phyloP scores from a whole-genome alignment of 2,329 filamentous ascomycete species.

The Ceratocystis cacaofunesta region DNA sequence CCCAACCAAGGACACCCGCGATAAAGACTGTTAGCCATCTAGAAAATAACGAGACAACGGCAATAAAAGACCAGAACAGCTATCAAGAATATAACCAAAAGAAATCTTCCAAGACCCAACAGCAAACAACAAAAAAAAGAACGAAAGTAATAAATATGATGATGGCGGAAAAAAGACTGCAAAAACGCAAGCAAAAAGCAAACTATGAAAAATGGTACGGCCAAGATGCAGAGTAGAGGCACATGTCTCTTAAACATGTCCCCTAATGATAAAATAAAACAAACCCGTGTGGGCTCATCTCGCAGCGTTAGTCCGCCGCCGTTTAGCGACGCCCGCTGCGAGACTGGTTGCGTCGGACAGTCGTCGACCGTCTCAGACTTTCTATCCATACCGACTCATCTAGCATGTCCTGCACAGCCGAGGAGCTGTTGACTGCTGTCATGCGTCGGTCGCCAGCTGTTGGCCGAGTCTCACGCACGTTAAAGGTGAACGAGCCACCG shows the following conservation, averaged over 20 bases:
- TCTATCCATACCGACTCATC: constrained; percentile 88
- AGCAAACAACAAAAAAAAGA: background rate
- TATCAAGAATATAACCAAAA: background rate
- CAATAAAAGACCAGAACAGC: background rate
- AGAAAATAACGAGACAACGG: background rate
- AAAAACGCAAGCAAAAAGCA: background rate
- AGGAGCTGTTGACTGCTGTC: constrained; percentile 15
- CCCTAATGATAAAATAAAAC: background rate
- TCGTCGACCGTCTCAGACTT: constrained; percentile 79
- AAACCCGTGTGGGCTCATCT: background rate
- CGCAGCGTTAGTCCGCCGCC: background rate
- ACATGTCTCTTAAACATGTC: background rate
- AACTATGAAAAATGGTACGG: constrained; percentile 1
- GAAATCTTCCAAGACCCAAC: background rate
- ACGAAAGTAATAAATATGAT: background rate
- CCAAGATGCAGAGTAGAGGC: background rate
- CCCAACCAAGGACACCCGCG: background rate
- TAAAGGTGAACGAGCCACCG: constrained; percentile 42
- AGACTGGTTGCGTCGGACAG: constrained; percentile 32
- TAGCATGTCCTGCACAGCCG: constrained; percentile 58
- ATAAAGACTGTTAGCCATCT: background rate
- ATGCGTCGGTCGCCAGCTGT: constrained; percentile 16
- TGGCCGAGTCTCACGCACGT: constrained; percentile 34
- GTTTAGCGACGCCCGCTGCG: background rate
- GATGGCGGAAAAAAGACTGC: background rate